A percentile compares a stretch with the other conserved stretches of the same genome.
Conservation (phyloP, 2,329 filamentous ascomycete genomes). For the Ploettnerulaceae sp. region DNA sequence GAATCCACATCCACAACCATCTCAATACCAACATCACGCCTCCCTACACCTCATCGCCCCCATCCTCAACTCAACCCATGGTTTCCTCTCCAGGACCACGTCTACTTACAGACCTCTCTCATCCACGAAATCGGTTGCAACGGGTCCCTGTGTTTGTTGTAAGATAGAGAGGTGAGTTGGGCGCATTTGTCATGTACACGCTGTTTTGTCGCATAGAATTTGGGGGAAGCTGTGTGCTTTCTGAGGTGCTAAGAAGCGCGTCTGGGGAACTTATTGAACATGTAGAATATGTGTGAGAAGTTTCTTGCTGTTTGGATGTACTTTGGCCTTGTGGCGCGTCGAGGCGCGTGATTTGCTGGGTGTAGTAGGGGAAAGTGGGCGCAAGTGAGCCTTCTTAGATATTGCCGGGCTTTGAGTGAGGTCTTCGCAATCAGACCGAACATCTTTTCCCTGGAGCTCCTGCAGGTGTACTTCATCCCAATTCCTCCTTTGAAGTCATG, state of each 20-base stretch:
- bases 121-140: background rate
- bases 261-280: too few relatives aligned
- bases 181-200: background rate
- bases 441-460: too few relatives aligned
- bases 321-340: background rate
- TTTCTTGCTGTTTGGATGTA: background rate
- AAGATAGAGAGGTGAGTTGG: background rate
- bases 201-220: background rate
- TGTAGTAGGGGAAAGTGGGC: background rate
- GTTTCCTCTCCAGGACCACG: background rate
- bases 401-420: background rate
- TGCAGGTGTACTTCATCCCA: too few relatives aligned
- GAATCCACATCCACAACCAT: too few relatives aligned
- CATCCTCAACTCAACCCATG: background rate
- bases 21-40: background rate
- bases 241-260: background rate
- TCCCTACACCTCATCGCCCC: background rate
- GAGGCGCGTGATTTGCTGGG: background rate
- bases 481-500: too few relatives aligned
- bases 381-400: background rate
- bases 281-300: background rate
- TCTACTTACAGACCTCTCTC: background rate
- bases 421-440: background rate
- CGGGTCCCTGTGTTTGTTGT: background rate
- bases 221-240: background rate